Evolutionary conservation across 495 filamentous ascomycete genomes (phyloP).

Genomic region (Penicillium herquei): DNA sequence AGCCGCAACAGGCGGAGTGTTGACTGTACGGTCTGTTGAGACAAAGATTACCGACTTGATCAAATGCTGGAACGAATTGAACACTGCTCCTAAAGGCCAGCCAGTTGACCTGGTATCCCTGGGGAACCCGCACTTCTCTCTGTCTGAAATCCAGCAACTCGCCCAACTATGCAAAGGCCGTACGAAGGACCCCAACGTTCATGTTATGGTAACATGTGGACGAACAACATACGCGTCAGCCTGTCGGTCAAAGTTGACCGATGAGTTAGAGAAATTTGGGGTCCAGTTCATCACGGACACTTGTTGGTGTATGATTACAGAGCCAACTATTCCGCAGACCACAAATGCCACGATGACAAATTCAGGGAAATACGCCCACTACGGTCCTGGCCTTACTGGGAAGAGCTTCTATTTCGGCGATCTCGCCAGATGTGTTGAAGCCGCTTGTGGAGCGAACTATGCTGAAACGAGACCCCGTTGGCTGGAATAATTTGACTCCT

Average conservation of each 20-base stretch:
- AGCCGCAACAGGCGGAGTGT: constrained; percentile 8
- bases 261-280: constrained; percentile 19
- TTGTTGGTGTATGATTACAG: constrained; percentile 32
- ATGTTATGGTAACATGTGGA: constrained; percentile 21
- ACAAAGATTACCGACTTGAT: neutral
- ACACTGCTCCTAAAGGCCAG: constrained; percentile 3
- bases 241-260: constrained; percentile 7
- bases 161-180: constrained; percentile 12
- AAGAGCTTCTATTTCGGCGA: constrained; percentile 20
- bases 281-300: constrained; percentile 30
- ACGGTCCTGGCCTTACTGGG: constrained; percentile 19
- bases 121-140: constrained; percentile 35
- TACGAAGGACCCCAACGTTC: constrained; percentile 3
- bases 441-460: constrained; percentile 3
- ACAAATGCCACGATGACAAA: constrained; percentile 25
- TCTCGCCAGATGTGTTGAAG: constrained; percentile 21
- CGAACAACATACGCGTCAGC: constrained; percentile 19
- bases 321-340: constrained; percentile 20
- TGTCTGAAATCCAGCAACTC: constrained; percentile 19
- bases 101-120: constrained; percentile 29
- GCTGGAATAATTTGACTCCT: neutral
- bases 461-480: neutral
- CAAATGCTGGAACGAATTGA: constrained; percentile 15
- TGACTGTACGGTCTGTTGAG: neutral
- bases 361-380: constrained; percentile 32